Evolutionary conservation across 192 early-diverging fungal genomes (phyloP), one percentile per base, ranked within the genome.

Genomic region (Phycomyces nitens): DNA sequence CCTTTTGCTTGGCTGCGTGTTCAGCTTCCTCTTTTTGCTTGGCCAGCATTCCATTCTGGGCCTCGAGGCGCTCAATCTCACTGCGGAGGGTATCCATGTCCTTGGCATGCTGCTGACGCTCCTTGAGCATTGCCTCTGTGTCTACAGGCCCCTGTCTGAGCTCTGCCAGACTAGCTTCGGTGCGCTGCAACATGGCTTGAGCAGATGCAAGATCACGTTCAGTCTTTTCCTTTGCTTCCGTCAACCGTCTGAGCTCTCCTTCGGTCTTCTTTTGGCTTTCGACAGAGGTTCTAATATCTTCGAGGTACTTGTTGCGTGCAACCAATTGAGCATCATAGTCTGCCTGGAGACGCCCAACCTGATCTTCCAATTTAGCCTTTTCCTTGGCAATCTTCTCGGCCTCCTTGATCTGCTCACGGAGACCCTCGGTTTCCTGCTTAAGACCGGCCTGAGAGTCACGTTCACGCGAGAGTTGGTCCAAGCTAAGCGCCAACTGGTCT

Each of bases 1-100:
- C 29, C 29, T 34, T 34, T 14, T 53, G 27, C 10, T 58, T 62
- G 41, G 57, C 41, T 22, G 55, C 55, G n/a, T 62, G 50, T 34
- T 56, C 65, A 1, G 50, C 43, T 15, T 64, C 39, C 15, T 73
- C 65, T 15, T 75, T 70, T 53, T 75, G 73, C 60, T 70, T 69
- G 15, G 53, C 10, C 15, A 75, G 23, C 64, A 70, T 62, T 2
- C 71, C 75, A 20, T 74, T 69, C 54, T 82, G 76, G 26, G 65
- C 61, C 59, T 78, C 59, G 18, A 82, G 65, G 49, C 72, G 72
- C 34, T 82, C 78, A 22, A 79, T 78, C 59, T 84, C 79, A 2
- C 68, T 60, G 47, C 73, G 68, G 5, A 78, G 61, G 14, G 67
- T 61, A 23, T 66, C 41, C 0, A 75, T 21, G 1, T 67, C 50